These are phyloP conservation scores for Pouteria glomerata DNA, from an alignment of 148 eudicot genomes.

Conservation along the genomic window DNA sequence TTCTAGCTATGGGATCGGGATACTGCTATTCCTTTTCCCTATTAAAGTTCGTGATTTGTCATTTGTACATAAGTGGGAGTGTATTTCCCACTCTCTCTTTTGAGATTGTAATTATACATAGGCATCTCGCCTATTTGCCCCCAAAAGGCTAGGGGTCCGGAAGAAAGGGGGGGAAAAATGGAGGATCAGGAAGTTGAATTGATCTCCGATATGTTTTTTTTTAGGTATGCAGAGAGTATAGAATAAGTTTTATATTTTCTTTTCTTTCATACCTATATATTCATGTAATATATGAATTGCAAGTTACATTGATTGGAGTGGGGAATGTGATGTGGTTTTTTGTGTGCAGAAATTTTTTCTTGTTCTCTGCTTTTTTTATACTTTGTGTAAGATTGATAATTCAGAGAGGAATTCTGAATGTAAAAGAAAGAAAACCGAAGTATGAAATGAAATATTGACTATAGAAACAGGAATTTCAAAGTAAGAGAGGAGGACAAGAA, in stretches of 20 bases:
- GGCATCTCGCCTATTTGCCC: slow-evolving; percentile 56
- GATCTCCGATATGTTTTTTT: slow-evolving; percentile 30
- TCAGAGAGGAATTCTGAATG: neutral
- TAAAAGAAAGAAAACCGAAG: neutral
- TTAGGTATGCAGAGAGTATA: slow-evolving; percentile 45
- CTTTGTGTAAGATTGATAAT: neutral
- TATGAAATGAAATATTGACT: neutral
- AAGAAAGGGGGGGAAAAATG: slow-evolving; percentile 11
- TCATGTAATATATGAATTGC: slow-evolving; percentile 41
- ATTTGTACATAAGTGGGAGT: slow-evolving; percentile 47
- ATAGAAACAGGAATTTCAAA: neutral
- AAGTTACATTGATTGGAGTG: slow-evolving; percentile 23
- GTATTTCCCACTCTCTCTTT: slow-evolving; percentile 25
- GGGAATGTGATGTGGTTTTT: slow-evolving; percentile 33
- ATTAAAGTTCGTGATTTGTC: slow-evolving; percentile 26
- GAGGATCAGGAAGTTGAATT: slow-evolving; percentile 43
- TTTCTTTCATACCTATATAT: slow-evolving; percentile 10
- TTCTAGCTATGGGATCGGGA: slow-evolving; percentile 33
- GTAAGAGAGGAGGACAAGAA: neutral
- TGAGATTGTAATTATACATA: slow-evolving; percentile 55
- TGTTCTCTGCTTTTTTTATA: neutral
- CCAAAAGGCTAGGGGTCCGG: slow-evolving; percentile 26
- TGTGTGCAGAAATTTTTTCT: slow-evolving; percentile 23
- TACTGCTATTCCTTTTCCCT: slow-evolving; percentile 38
- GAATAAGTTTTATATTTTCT: slow-evolving; percentile 26